Evolutionary conservation across 2,329 filamentous ascomycete species (phyloP), one percentile per base, ranked within the genome.

Genomic region (Penicillium hesseltinei): DNA sequence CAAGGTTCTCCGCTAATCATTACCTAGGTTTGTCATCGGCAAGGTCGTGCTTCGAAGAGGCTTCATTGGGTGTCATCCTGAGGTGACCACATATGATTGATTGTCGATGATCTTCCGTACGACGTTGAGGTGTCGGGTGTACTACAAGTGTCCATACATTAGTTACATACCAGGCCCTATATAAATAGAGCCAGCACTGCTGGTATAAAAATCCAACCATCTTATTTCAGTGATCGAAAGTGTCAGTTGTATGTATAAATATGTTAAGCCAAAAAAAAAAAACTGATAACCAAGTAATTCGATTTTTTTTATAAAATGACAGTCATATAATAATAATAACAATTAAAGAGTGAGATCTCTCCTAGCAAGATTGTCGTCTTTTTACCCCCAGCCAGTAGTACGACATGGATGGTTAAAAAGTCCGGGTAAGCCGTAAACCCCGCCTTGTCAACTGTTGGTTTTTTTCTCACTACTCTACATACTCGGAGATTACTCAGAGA

Each of bases 371-470:
- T 5, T 43, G 40, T 43, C 23, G 23, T 43, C 40, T 43, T 27
- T 43, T 43, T 27, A 43, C 23, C 23, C 23, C 23, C 23, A 5
- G 23, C 15, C 27, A 43, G 8, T 43, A 35, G 44, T 47, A 47
- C 29, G 27, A 45, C 38, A 52, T 35, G 29, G 29, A 9, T 45
- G 42, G 42, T 44, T 27, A 23, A n/a, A 33, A 51, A 7, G 31
- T 43, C 36, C 48, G 36, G 38, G 36, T 31, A 29, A 42, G 48
- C 48, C 48, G 38, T 42, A n/a, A 43, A 33, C 48, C 48, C 48
- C 48, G 48, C 48, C 45, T 5, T 36, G 9, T 13, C 45, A 36
- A 33, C 19, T 33, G 36, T 54, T n/a, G 38, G 27, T 29, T 23
- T 25, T 27, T 42, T 23, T 7, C 29, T 15, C 25, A 33, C 27